Evolutionary conservation across 2,329 filamentous ascomycete genomes (phyloP).

Genomic region (Verticillium zaregamsianum): DNA sequence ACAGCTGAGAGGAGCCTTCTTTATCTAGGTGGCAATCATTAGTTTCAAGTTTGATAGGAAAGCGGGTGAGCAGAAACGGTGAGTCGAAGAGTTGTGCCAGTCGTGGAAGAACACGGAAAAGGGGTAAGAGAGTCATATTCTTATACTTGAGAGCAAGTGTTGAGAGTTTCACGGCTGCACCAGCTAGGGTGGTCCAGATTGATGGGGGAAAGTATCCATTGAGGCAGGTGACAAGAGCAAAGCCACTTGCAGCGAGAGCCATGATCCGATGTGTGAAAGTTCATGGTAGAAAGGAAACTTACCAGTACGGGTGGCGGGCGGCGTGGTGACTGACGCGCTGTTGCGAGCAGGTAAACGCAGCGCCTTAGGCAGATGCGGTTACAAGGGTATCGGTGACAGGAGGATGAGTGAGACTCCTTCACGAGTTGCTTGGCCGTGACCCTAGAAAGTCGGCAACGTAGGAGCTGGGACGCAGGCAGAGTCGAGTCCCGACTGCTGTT

Average conservation of each 20-base stretch:
- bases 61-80: neutral
- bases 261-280: neutral
- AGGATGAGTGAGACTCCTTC: neutral
- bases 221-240: neutral
- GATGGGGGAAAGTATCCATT: neutral
- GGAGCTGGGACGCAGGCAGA: too few relatives aligned
- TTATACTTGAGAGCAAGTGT: neutral
- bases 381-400: neutral
- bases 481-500: too few relatives aligned
- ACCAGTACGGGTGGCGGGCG: neutral
- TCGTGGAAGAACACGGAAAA: neutral
- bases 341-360: neutral
- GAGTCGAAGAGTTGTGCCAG: too few relatives aligned
- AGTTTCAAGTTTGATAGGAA: neutral
- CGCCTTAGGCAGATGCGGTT: neutral
- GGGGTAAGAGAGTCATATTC: neutral
- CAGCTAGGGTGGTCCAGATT: neutral
- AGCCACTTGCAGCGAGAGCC: neutral
- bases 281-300: neutral
- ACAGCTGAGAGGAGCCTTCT: neutral
- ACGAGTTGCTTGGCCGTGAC: neutral
- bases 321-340: neutral
- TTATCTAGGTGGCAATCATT: neutral
- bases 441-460: too few relatives aligned
- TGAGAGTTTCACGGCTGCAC: neutral